These are phyloP conservation scores for Penicillium dipodomyicola DNA, from an alignment of 495 filamentous ascomycete species.

Conservation along the genomic window DNA sequence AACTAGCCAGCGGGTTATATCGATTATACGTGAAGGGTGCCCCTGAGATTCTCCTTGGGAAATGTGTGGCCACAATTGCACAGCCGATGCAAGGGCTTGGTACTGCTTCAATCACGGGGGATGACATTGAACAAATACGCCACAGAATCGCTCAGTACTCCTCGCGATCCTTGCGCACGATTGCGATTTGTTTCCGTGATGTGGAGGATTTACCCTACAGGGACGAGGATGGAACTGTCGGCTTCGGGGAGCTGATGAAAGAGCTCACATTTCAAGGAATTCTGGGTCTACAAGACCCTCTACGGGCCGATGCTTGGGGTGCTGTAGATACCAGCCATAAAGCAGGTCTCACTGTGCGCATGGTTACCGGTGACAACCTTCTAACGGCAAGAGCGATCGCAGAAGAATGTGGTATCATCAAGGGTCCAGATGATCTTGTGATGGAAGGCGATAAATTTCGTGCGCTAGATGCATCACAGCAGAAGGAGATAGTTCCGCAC, in stretches of 20 bases:
- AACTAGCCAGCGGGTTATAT: constrained; percentile 50
- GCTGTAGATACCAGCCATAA: constrained; percentile 65
- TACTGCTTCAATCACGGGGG: neutral
- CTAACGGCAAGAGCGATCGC: constrained; percentile 73
- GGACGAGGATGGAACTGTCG: constrained; percentile 38
- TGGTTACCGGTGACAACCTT: constrained; percentile 77
- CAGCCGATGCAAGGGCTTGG: neutral
- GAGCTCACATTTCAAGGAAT: constrained; percentile 52
- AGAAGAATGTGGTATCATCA: constrained; percentile 71
- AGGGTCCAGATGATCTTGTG: constrained; percentile 54
- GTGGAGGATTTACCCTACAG: constrained; percentile 52
- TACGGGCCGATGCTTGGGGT: constrained; percentile 61
- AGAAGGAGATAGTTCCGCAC: constrained; percentile 61
- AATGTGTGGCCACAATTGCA: constrained; percentile 29
- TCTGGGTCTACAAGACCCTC: constrained; percentile 57
- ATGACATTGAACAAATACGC: neutral
- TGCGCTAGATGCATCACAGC: constrained; percentile 58
- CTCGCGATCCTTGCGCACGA: constrained; percentile 36
- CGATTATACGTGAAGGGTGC: constrained; percentile 59
- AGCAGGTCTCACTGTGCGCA: constrained; percentile 70
- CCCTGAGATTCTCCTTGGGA: constrained; percentile 51
- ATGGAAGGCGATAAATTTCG: constrained; percentile 76
- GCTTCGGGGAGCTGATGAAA: constrained; percentile 49
- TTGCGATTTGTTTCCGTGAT: constrained; percentile 53
- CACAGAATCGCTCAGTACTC: constrained; percentile 5